Percentiles rank a stretch among this genome's conserved stretches.
Conservation (phyloP, 1,284 basidiomycete species). For the Anthracocystis panici-leucophaei region DNA sequence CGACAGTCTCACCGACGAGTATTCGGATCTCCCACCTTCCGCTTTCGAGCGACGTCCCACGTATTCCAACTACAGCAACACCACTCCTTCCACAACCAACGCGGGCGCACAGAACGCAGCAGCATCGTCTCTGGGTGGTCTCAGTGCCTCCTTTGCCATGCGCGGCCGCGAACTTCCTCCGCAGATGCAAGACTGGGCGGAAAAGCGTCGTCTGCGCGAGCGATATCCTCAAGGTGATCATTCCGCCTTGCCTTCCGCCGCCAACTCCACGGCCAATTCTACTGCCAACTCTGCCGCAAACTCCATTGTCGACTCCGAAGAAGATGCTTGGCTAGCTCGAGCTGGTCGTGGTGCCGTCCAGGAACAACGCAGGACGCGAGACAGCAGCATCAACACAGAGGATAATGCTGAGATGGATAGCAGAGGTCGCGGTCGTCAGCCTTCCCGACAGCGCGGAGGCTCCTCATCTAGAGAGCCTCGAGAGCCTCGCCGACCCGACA, state of each 20-base stretch:
- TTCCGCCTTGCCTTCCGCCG: conserved; percentile 57
- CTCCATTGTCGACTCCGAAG: conserved; percentile 44
- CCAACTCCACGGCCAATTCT: conserved; percentile 52
- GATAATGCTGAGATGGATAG: conserved; percentile 40
- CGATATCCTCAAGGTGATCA: conserved; percentile 63
- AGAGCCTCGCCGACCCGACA: conserved; percentile 16
- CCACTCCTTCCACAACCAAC: conserved; percentile 14
- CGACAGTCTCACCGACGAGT: conserved; percentile 34
- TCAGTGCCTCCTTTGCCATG: conserved; percentile 64
- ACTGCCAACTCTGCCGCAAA: conserved; percentile 45
- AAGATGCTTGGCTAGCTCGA: conserved; percentile 26
- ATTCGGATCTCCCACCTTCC: conserved; percentile 48
- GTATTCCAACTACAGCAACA: conserved; percentile 13
- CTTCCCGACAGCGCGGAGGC: conserved; percentile 25
- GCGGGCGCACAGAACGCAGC: conserved; percentile 12
- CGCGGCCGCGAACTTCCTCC: conserved; percentile 55
- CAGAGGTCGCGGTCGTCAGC: conserved; percentile 39
- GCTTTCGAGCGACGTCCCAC: conserved; percentile 51
- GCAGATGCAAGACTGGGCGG: conserved; percentile 61
- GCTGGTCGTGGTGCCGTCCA: not conserved
- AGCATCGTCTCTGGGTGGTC: conserved; percentile 47
- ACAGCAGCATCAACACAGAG: conserved; percentile 34
- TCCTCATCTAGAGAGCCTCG: conserved; percentile 32
- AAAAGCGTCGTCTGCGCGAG: conserved; percentile 59
- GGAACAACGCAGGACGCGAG: conserved; percentile 18